A percentile compares a stretch with the other conserved stretches of the same genome.
phyloP scores from a whole-genome alignment of 2,329 filamentous ascomycete species.

The Ophiostoma ulmi region DNA sequence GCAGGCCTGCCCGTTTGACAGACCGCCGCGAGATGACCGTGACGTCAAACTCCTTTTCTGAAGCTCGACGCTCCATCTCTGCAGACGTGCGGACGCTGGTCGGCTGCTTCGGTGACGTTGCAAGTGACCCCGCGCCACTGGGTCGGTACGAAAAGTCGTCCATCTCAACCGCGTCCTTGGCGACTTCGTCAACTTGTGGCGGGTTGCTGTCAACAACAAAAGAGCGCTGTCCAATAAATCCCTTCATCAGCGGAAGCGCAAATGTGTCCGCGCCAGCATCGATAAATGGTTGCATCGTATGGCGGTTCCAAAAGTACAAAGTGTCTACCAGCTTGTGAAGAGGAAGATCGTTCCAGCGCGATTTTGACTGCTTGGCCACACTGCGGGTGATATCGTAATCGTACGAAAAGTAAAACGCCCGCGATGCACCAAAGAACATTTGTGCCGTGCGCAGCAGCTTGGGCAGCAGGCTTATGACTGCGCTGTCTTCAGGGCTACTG shows the following conservation, averaged over 20 bases:
- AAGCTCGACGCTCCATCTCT: conserved; percentile 35
- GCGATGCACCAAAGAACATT: conserved; percentile 73
- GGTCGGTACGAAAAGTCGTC: conserved; percentile 30
- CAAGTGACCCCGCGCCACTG: conserved; percentile 3
- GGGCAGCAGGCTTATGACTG: conserved; percentile 61
- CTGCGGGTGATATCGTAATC: conserved; percentile 84
- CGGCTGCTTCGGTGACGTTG: conserved; percentile 24
- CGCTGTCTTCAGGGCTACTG: conserved; percentile 29
- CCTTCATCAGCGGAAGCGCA: conserved; percentile 80
- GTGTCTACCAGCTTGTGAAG: conserved; percentile 69
- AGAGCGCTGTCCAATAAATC: conserved; percentile 80
- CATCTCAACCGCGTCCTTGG: conserved; percentile 43
- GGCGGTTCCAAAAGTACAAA: conserved; percentile 85
- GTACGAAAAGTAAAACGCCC: conserved; percentile 93
- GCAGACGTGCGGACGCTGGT: conserved; percentile 23
- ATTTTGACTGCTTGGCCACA: conserved; percentile 38
- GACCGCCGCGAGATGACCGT: conserved; percentile 89
- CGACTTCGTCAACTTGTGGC: conserved; percentile 47
- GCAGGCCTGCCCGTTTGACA: conserved; percentile 75
- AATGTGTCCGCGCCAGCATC: conserved; percentile 66
- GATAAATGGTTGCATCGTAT: conserved; percentile 69
- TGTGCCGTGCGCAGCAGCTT: conserved; percentile 80
- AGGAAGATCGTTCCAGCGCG: conserved; percentile 48
- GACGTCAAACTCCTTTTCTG: conserved; percentile 63
- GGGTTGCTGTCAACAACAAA: conserved; percentile 67